Conservation (phyloP, 2,329 filamentous ascomycete genomes). For the Fusarium hainanense region DNA sequence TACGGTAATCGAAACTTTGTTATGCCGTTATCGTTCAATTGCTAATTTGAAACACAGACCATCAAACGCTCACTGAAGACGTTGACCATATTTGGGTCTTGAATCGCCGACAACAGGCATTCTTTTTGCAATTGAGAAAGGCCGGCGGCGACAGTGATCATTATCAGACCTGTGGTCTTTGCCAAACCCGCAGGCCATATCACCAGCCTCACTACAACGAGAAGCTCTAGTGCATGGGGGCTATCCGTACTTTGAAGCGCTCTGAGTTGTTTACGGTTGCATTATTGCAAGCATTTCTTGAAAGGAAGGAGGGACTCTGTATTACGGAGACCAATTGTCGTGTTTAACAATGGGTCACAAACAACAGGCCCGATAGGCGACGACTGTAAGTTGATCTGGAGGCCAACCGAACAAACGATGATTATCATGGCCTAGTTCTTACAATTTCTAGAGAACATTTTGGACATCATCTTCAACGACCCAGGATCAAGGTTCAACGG, state of each 20-base stretch:
- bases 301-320: too few relatives aligned
- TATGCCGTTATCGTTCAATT: not conserved
- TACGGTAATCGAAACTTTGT: not conserved
- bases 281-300: too few relatives aligned
- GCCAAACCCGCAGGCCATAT: not conserved
- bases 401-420: not conserved
- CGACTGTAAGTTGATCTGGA: slow-evolving; percentile 19
- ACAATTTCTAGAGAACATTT: not conserved
- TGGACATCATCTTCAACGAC: not conserved
- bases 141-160: not conserved
- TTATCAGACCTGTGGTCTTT: not conserved
- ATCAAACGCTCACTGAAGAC: not conserved
- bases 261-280: too few relatives aligned
- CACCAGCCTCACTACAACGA: not conserved
- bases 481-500: slow-evolving; percentile 9
- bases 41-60: slow-evolving; percentile 6
- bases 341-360: not conserved
- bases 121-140: not conserved
- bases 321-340: not conserved
- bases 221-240: not conserved
- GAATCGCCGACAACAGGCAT: not conserved
- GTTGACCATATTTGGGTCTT: not conserved
- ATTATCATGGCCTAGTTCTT: not conserved
- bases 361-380: slow-evolving; percentile 32
- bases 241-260: too few relatives aligned